Evolutionary conservation across 225 moss, liverwort and hornwort species (phyloP).

Genomic region (Thuidium tamariscinum): DNA sequence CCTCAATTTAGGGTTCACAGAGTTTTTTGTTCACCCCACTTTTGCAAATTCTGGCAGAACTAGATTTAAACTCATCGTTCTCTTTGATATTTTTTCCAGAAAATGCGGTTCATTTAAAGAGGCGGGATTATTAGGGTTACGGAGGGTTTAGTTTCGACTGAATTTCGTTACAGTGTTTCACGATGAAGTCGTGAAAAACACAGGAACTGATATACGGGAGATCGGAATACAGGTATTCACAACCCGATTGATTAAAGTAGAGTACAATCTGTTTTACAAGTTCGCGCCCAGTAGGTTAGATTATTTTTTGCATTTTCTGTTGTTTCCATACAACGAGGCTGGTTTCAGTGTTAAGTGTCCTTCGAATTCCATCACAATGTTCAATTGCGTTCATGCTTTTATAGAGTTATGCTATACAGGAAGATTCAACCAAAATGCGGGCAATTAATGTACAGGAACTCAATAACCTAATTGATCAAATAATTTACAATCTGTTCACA

Average conservation of each 20-base stretch:
- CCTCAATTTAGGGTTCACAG: background rate
- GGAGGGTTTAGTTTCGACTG: background rate
- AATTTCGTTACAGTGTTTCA: background rate
- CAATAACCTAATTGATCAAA: background rate
- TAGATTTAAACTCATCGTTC: too few species aligned
- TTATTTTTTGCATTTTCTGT: background rate
- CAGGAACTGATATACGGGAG: background rate
- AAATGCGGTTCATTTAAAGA: background rate
- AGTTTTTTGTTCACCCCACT: background rate
- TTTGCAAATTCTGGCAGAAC: background rate
- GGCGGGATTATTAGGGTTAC: background rate
- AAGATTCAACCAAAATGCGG: background rate
- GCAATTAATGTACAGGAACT: background rate
- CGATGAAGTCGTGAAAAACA: background rate
- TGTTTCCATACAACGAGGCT: too few species aligned
- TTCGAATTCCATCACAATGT: background rate
- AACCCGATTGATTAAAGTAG: background rate
- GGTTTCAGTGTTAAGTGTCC: background rate
- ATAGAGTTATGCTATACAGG: background rate
- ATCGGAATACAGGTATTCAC: background rate
- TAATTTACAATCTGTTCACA: background rate
- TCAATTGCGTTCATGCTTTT: background rate
- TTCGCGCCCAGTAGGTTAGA: background rate
- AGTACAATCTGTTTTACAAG: background rate
- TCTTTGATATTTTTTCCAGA: background rate